Evolutionary conservation across 495 filamentous ascomycete genomes (phyloP).

Genomic region (Lasiosphaeria ovina): DNA sequence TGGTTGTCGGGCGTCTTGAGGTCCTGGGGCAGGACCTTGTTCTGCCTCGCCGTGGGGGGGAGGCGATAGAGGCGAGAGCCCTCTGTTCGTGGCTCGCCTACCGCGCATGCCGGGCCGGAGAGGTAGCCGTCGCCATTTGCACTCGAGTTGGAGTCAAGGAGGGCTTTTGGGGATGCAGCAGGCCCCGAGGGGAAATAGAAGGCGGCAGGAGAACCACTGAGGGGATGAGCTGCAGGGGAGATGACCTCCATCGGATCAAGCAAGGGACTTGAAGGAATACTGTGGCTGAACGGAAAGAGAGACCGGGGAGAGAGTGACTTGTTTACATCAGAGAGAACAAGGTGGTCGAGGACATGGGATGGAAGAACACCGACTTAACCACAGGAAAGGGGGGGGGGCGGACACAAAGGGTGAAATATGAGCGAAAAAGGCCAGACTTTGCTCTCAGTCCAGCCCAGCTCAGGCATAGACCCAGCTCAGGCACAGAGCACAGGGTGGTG

Average conservation of each 20-base stretch:
- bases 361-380: too few species aligned
- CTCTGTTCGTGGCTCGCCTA: constrained; percentile 12
- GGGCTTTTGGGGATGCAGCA: too few species aligned
- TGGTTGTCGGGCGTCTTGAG: constrained; percentile 80
- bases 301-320: not conserved
- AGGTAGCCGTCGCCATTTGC: not conserved
- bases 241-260: constrained; percentile 17
- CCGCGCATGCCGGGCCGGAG: constrained; percentile 10
- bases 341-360: too few species aligned
- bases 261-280: too few species aligned
- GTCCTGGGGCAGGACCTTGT: constrained; percentile 68
- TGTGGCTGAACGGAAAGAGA: not conserved
- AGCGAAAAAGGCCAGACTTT: too few species aligned
- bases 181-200: constrained; percentile 8
- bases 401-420: too few species aligned
- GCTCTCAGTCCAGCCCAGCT: too few species aligned
- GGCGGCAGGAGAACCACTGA: not conserved
- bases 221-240: constrained; percentile 9
- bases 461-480: too few species aligned
- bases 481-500: too few species aligned
- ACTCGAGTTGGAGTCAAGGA: not conserved
- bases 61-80: constrained; percentile 50
- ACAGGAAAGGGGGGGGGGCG: too few species aligned
- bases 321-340: too few species aligned
- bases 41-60: constrained; percentile 66